phyloP scores from a whole-genome alignment of 208 protist genomes.

The Leishmania aethiopica region DNA sequence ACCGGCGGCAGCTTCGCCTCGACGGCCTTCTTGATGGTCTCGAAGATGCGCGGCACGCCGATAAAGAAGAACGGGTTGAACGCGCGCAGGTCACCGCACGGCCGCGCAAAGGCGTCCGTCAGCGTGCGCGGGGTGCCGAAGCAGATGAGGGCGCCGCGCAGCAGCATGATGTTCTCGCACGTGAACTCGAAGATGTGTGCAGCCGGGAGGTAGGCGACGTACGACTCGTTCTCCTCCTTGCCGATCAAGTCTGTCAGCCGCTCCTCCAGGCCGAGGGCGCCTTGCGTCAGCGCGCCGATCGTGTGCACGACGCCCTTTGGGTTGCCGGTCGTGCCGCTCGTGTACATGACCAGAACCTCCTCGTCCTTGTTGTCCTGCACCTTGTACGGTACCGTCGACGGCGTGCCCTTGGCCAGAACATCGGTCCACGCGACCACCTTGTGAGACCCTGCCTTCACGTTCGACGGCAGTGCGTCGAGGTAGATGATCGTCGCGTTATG shows the following conservation, averaged over 20 bases:
- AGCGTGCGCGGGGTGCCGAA: slow-evolving; percentile 87
- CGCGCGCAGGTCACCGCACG: slow-evolving; percentile 74
- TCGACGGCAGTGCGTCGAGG: slow-evolving; percentile 58
- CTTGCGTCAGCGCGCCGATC: slow-evolving; percentile 56
- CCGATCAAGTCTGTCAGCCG: slow-evolving; percentile 60
- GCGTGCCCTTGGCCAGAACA: slow-evolving; percentile 59
- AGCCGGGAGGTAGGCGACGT: slow-evolving; percentile 89
- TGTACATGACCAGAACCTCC: slow-evolving; percentile 88
- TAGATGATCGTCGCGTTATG: slow-evolving; percentile 51
- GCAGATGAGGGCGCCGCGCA: slow-evolving; percentile 61
- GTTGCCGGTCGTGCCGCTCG: slow-evolving; percentile 90
- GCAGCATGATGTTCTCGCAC: slow-evolving; percentile 68
- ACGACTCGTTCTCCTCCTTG: slow-evolving; percentile 49
- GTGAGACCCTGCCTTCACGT: slow-evolving; percentile 27
- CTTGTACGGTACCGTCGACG: slow-evolving; percentile 6
- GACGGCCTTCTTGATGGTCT: slow-evolving; percentile 85
- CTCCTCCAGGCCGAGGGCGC: slow-evolving; percentile 33
- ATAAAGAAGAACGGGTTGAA: slow-evolving; percentile 84
- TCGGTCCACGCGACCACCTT: slow-evolving; percentile 45
- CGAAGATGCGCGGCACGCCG: slow-evolving; percentile 89
- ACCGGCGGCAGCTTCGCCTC: slow-evolving; percentile 66
- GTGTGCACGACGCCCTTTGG: slow-evolving; percentile 91
- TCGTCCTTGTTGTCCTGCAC: slow-evolving; percentile 51
- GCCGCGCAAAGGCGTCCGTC: slow-evolving; percentile 63
- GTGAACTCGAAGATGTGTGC: slow-evolving; percentile 94